Base-by-base conservation (phyloP, 2,329 filamentous ascomycete species). In the Colletotrichum spaethianum region DNA sequence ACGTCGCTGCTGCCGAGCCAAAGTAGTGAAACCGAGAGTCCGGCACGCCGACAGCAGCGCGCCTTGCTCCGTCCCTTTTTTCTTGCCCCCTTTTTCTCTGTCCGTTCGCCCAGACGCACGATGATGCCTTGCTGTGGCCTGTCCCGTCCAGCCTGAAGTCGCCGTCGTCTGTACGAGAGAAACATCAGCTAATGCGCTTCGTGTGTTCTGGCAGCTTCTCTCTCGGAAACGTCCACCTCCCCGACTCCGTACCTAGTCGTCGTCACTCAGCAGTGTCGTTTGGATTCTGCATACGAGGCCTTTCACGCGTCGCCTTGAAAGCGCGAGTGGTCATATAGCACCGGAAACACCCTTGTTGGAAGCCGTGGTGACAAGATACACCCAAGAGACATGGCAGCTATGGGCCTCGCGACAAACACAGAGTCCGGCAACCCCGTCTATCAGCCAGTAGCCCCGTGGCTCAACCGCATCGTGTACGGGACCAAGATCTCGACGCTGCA, bases 401-500 rank as follows among this genome's bases (percentile, higher is more conserved):
- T 63, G 64, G 48, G 50, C 20, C 16, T 53, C 33, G 31, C 42
- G 12, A 44, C 23, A 20, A 28, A 63, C 28, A 16, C 56, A 36
- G 63, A 38, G 23, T 16, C 44, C 20, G 38, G 26, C 26, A 64
- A 52, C 4, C 38, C 33, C 2, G 63, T 55, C 9, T 52, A 63
- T 31, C 44, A 63, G 14, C 38, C 67, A 23, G 28, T 48, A 28
- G 70, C 73, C 1, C 31, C 73, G 14, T 38, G 73, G 31, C 63
- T 71, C 38, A 67, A 63, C 28, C 73, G 73, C 50, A 26, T 74
- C 52, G 52, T 68, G 28, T 66, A 73, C 50, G 73, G 70, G 7
- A 68, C 66, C 44, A 74, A 70, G 60, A 52, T 74, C 20, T 66
- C 66, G 26, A 28, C 56, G 16, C 18, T 74, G 31, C 66, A 74